These are phyloP conservation scores for Zychaea mexicana DNA, from an alignment of 371 early-diverging fungal species.

Conservation along the genomic window DNA sequence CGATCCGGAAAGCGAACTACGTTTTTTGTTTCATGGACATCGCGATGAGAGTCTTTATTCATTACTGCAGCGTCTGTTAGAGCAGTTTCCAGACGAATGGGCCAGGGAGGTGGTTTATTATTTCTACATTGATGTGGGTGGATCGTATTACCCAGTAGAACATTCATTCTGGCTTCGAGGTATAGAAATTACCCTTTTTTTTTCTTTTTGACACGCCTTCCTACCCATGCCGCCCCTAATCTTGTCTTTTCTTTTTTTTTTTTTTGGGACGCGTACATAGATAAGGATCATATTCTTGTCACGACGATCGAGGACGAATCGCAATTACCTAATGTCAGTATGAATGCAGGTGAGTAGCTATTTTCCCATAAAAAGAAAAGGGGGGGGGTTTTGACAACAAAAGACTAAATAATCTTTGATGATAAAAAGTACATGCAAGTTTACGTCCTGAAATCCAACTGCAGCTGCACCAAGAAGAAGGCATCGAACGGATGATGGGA, in stretches of 20 bases:
- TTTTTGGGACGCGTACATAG: slow-evolving; percentile 12
- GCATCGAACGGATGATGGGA: slow-evolving; percentile 33
- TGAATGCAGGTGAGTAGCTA: slow-evolving; percentile 36
- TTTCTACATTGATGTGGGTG: slow-evolving; percentile 46
- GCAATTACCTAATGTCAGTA: slow-evolving; percentile 30
- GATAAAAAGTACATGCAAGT: slow-evolving; percentile 33
- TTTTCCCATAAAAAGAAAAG: background rate
- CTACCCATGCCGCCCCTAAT: background rate
- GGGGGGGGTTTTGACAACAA: too few species aligned
- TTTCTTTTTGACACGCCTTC: background rate
- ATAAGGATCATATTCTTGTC: slow-evolving; percentile 38
- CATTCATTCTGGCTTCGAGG: slow-evolving; percentile 41
- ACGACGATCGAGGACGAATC: slow-evolving; percentile 24
- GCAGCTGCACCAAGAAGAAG: slow-evolving; percentile 42
- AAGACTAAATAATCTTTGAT: background rate
- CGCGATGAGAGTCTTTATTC: slow-evolving; percentile 23
- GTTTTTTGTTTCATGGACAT: slow-evolving; percentile 30
- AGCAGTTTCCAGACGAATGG: slow-evolving; percentile 31
- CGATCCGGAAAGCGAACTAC: slow-evolving; percentile 2
- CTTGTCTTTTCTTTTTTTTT: too few species aligned
- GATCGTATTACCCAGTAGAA: slow-evolving; percentile 35
- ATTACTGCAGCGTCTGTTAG: slow-evolving; percentile 25
- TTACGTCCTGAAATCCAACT: slow-evolving; percentile 28
- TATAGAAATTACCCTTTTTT: slow-evolving; percentile 3
- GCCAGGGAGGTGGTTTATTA: slow-evolving; percentile 22